Percentiles rank a stretch among this genome's conserved stretches.
Conservation (phyloP, 306 rosid species). For the Senna tora region DNA sequence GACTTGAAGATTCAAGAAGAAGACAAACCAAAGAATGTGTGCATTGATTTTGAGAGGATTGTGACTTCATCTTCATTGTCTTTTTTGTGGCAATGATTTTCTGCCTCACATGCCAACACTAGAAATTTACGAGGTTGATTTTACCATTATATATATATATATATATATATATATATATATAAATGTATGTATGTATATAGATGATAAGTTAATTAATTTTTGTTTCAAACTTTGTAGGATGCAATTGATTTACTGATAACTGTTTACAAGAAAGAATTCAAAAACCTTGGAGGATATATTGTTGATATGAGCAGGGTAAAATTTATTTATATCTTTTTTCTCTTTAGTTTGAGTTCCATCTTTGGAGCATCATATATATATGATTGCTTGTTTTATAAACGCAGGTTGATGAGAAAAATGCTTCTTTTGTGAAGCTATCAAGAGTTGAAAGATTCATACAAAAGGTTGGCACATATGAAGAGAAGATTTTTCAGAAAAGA, state of each 20-base stretch:
- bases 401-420: constrained; percentile 42
- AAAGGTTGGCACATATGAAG: constrained; percentile 52
- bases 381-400: background rate
- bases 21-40: too few species aligned
- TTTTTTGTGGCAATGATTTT: too few species aligned
- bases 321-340: background rate
- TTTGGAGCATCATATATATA: background rate
- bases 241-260: constrained; percentile 53
- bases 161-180: too few species aligned
- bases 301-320: constrained; percentile 55
- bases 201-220: background rate
- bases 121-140: too few species aligned
- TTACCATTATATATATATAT: too few species aligned
- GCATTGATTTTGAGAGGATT: too few species aligned
- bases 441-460: constrained; percentile 62
- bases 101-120: too few species aligned
- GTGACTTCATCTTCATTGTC: too few species aligned
- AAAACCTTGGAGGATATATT: constrained; percentile 58
- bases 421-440: constrained; percentile 47
- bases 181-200: too few species aligned
- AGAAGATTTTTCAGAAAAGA: constrained; percentile 53
- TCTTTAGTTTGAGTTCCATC: background rate
- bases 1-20: too few species aligned
- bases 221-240: constrained; percentile 30
- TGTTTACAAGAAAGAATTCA: constrained; percentile 55